Conservation (phyloP, 148 eudicot genomes). For the Tetragonia tetragonoides region DNA sequence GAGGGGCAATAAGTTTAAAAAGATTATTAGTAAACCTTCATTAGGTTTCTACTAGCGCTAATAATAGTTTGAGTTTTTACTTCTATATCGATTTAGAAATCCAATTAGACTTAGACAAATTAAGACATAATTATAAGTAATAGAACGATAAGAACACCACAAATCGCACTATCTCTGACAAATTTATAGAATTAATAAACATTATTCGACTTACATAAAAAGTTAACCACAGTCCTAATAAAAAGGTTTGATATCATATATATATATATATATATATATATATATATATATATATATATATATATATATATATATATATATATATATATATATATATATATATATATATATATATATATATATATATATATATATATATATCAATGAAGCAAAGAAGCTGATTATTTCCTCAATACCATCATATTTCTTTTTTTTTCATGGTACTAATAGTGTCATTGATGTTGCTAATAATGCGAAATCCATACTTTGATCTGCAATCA, state of each 20-base stretch:
- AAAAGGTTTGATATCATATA: too few relatives aligned
- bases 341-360: too few relatives aligned
- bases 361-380: not conserved
- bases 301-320: too few relatives aligned
- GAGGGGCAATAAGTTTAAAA: not conserved
- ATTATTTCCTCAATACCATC: not conserved
- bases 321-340: too few relatives aligned
- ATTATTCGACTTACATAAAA: not conserved
- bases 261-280: too few relatives aligned
- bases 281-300: too few relatives aligned
- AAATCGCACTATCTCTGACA: too few relatives aligned
- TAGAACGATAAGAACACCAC: too few relatives aligned
- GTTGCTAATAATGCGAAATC: not conserved
- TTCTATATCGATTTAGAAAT: not conserved
- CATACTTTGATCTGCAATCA: constrained; percentile 64
- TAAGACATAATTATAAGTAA: too few relatives aligned
- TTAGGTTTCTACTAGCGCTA: too few relatives aligned
- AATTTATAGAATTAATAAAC: too few relatives aligned
- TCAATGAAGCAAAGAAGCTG: not conserved
- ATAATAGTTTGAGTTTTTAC: too few relatives aligned
- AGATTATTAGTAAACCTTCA: not conserved
- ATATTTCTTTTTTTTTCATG: not conserved
- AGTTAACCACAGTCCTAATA: not conserved
- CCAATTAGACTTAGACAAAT: not conserved
- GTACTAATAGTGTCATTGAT: not conserved